Evolutionary conservation across 768 basidiomycete species (phyloP).

Genomic region (Mycena rebaudengoi): DNA sequence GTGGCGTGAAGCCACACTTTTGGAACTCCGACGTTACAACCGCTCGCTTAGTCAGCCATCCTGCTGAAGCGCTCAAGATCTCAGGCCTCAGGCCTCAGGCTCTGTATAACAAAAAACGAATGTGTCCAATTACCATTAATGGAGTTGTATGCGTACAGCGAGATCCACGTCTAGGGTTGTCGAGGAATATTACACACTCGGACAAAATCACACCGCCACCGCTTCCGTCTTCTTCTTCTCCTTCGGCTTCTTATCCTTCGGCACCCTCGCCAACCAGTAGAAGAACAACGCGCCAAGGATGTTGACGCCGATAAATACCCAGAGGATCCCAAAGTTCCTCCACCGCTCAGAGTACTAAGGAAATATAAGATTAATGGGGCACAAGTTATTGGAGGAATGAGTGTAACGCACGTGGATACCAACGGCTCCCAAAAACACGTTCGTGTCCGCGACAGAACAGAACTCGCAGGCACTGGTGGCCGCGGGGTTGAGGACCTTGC

Average conservation of each 20-base stretch:
- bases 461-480: conserved; percentile 62
- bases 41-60: too few relatives aligned
- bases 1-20: too few relatives aligned
- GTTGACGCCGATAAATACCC: conserved; percentile 58
- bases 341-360: conserved; percentile 61
- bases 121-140: too few relatives aligned
- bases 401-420: conserved; percentile 69
- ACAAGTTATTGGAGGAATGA: conserved; percentile 59
- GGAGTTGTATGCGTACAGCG: too few relatives aligned
- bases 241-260: conserved; percentile 22
- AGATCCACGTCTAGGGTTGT: too few relatives aligned
- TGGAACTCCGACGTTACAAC: too few relatives aligned
- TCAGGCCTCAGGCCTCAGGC: too few relatives aligned
- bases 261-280: conserved; percentile 25
- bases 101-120: too few relatives aligned
- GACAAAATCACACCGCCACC: too few relatives aligned
- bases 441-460: conserved; percentile 66
- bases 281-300: conserved; percentile 41
- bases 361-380: conserved; percentile 49
- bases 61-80: too few relatives aligned
- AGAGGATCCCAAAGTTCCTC: conserved; percentile 63
- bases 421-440: conserved; percentile 57
- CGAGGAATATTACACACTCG: too few relatives aligned
- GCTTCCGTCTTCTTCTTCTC: too few relatives aligned
- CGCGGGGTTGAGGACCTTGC: conserved; percentile 64